Evolutionary conservation across 495 filamentous ascomycete species (phyloP).

Genomic region (Penicillium chermesinum): DNA sequence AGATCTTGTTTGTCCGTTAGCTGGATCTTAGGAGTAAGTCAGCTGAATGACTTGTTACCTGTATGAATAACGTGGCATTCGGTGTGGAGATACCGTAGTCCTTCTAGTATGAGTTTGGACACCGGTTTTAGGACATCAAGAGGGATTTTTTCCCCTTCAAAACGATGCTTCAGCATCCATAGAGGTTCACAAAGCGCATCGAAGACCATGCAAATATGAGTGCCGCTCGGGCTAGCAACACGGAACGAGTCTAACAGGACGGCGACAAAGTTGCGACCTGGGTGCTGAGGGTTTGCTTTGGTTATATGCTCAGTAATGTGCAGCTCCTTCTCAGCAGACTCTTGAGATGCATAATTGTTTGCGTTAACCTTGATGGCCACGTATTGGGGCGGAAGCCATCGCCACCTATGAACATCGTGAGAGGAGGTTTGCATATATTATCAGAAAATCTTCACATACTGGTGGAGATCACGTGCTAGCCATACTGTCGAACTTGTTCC

Average conservation of each 20-base stretch:
- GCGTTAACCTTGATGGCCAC: slow-evolving; percentile 26
- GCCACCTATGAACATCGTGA: slow-evolving; percentile 15
- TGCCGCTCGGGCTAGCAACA: slow-evolving; percentile 17
- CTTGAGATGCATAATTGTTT: slow-evolving; percentile 14
- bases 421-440: not conserved
- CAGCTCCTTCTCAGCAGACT: slow-evolving; percentile 23
- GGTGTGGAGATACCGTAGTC: slow-evolving; percentile 80
- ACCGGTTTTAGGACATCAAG: slow-evolving; percentile 78
- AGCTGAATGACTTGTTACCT: slow-evolving; percentile 43
- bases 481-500: slow-evolving; percentile 32
- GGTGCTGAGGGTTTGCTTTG: slow-evolving; percentile 5
- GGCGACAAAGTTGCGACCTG: slow-evolving; percentile 13
- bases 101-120: slow-evolving; percentile 76
- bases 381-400: slow-evolving; percentile 20
- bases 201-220: slow-evolving; percentile 29
- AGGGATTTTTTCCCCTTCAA: slow-evolving; percentile 34
- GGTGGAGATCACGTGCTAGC: slow-evolving; percentile 31
- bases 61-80: slow-evolving; percentile 89
- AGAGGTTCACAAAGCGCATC: slow-evolving; percentile 29
- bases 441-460: slow-evolving; percentile 15
- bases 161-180: slow-evolving; percentile 9
- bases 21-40: not conserved
- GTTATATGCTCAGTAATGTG: slow-evolving; percentile 21
- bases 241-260: slow-evolving; percentile 25
- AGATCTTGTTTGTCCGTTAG: not conserved